Percentiles rank a stretch among this genome's conserved stretches.
Evolutionary conservation across 1,139 yeast genomes (phyloP).

Genomic region (Sugiyamaella sp.): DNA sequence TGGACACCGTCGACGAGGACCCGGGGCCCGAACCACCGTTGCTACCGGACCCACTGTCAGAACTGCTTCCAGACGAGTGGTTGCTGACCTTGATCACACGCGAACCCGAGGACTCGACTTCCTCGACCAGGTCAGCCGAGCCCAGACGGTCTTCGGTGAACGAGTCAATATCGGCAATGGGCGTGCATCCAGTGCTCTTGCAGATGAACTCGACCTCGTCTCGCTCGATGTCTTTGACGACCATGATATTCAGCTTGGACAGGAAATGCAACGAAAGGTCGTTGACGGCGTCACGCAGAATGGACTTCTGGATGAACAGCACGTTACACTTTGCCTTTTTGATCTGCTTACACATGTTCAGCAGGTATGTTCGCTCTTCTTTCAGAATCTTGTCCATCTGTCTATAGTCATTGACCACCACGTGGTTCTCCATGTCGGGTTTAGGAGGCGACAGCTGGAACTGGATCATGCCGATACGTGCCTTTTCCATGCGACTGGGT

Average conservation of each 20-base stretch:
- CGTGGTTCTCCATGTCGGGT: conserved; percentile 98
- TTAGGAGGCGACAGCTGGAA: conserved; percentile 98
- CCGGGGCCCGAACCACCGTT: conserved; percentile 1
- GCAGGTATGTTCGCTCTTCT: conserved; percentile 93
- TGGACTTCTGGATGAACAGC: conserved; percentile 88
- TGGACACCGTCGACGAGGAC: conserved; percentile 75
- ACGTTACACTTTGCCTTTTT: conserved; percentile 98
- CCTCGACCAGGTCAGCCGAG: conserved; percentile 89
- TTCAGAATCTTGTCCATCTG: conserved; percentile 98
- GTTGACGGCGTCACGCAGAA: conserved; percentile 94
- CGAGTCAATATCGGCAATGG: conserved; percentile 91
- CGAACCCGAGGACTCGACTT: conserved; percentile 90
- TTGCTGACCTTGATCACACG: conserved; percentile 79
- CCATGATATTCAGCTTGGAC: conserved; percentile 90
- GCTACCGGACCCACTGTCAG: background rate
- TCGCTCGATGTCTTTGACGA: conserved; percentile 92
- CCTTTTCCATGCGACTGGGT: conserved; percentile 94
- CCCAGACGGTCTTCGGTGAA: conserved; percentile 94
- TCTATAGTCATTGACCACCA: conserved; percentile 95
- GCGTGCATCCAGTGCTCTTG: conserved; percentile 90
- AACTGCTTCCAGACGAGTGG: conserved; percentile 5
- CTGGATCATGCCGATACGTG: conserved; percentile 87
- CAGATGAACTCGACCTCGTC: conserved; percentile 95
- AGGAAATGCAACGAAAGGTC: conserved; percentile 94
- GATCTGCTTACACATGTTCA: conserved; percentile 93